Evolutionary conservation across 75 land plant species (phyloP).

Genomic region (Isoetes taiwanensis): DNA sequence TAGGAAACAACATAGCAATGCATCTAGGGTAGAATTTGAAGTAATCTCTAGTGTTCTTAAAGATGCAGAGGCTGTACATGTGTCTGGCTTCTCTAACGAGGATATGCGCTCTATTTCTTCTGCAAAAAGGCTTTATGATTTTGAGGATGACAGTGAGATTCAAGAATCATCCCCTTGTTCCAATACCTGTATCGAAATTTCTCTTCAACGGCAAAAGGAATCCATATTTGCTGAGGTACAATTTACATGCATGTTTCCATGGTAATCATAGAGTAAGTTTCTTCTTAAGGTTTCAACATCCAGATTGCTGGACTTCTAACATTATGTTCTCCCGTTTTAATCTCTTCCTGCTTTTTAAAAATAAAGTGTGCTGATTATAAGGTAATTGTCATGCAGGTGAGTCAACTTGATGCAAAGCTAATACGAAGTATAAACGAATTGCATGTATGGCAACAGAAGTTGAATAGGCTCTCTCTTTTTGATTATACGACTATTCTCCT

Average conservation of each 20-base stretch:
- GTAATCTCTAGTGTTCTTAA: slow-evolving; percentile 46
- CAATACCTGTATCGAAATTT: slow-evolving; percentile 49
- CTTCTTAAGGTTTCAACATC: too few relatives aligned
- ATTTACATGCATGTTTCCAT: background rate
- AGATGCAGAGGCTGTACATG: slow-evolving; percentile 44
- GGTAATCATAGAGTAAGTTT: background rate
- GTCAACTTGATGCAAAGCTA: slow-evolving; percentile 60
- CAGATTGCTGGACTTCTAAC: too few relatives aligned
- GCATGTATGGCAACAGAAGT: slow-evolving; percentile 56
- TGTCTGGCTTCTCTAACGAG: slow-evolving; percentile 45
- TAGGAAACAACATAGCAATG: slow-evolving; percentile 16
- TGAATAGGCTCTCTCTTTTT: slow-evolving; percentile 37
- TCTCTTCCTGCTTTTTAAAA: background rate
- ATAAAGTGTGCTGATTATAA: background rate
- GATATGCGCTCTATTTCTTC: slow-evolving; percentile 28
- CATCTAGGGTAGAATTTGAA: slow-evolving; percentile 50
- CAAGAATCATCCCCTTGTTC: slow-evolving; percentile 39
- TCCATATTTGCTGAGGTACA: slow-evolving; percentile 65
- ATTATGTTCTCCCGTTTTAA: background rate
- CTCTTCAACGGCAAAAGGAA: slow-evolving; percentile 67
- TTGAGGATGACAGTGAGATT: slow-evolving; percentile 46
- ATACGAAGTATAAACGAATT: slow-evolving; percentile 38
- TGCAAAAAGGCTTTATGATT: slow-evolving; percentile 40
- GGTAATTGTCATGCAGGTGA: slow-evolving; percentile 57
- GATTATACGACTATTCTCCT: slow-evolving; percentile 53